Percentiles rank a stretch among this genome's conserved stretches.
Evolutionary conservation across 2,329 filamentous ascomycete genomes (phyloP).

Genomic region (Cadophora sp.): DNA sequence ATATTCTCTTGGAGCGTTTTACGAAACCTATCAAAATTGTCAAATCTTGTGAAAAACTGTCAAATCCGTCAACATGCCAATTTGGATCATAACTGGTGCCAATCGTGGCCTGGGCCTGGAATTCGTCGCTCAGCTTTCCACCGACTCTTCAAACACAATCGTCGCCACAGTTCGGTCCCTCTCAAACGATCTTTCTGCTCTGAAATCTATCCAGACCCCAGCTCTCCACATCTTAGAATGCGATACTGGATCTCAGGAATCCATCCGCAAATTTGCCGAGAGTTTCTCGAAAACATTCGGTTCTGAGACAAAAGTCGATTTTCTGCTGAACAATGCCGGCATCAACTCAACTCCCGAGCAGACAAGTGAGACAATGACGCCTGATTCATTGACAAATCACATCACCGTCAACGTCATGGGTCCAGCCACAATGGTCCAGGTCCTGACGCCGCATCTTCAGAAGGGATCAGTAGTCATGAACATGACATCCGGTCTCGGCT

Average conservation of each 20-base stretch:
- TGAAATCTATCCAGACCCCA: constrained; percentile 38
- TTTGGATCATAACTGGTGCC: constrained; percentile 23
- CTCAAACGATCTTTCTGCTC: constrained; percentile 40
- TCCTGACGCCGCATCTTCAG: constrained; percentile 36
- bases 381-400: constrained; percentile 47
- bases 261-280: constrained; percentile 46
- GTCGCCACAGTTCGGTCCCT: constrained; percentile 49
- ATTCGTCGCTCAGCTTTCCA: constrained; percentile 37
- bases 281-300: constrained; percentile 44
- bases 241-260: constrained; percentile 47
- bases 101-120: constrained; percentile 28
- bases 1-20: not conserved
- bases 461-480: constrained; percentile 31
- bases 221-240: constrained; percentile 50
- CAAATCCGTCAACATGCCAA: constrained; percentile 17
- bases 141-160: constrained; percentile 45
- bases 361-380: constrained; percentile 48
- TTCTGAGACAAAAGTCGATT: constrained; percentile 47
- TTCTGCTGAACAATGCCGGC: constrained; percentile 50
- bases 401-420: constrained; percentile 55
- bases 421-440: constrained; percentile 52
- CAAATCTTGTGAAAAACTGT: not conserved
- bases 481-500: constrained; percentile 25
- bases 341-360: constrained; percentile 48
- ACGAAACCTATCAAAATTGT: not conserved